These are phyloP conservation scores for Metarhizium album DNA, from an alignment of 2,329 filamentous ascomycete species.

Conservation along the genomic window DNA sequence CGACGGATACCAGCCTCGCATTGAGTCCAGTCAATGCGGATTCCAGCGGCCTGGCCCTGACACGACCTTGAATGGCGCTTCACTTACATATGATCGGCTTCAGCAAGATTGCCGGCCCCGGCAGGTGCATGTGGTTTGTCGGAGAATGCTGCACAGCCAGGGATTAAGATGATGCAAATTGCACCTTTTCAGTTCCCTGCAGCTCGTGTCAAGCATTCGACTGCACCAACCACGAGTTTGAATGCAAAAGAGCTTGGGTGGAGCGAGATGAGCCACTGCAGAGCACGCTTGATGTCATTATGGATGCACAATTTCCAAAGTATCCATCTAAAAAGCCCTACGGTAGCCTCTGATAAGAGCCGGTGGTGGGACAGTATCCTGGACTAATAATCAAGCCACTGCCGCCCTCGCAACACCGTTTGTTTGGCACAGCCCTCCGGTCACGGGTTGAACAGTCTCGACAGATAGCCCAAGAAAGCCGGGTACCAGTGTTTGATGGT, in stretches of 20 bases:
- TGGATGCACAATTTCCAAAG: neutral
- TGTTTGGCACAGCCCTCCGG: neutral
- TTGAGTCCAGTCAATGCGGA: too few relatives aligned
- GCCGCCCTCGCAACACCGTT: neutral
- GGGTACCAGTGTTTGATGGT: too few relatives aligned
- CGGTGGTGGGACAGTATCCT: too few relatives aligned
- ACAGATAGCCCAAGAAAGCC: neutral
- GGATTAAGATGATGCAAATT: neutral
- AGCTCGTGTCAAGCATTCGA: neutral
- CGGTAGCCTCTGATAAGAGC: too few relatives aligned
- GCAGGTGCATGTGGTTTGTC: neutral
- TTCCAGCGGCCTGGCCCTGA: too few relatives aligned
- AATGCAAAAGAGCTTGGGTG: neutral
- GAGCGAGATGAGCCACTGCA: neutral
- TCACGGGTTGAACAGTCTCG: neutral
- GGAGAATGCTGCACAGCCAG: neutral
- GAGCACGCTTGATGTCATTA: neutral
- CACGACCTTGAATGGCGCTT: neutral
- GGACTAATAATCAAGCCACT: neutral
- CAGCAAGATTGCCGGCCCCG: slow-evolving; percentile 1
- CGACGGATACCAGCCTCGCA: too few relatives aligned
- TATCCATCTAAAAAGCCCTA: neutral
- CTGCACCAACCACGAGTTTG: neutral
- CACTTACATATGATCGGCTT: neutral
- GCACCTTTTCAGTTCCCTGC: neutral